Evolutionary conservation across 371 early-diverging fungal species (phyloP).

Genomic region (Rhizomucor pusillus): DNA sequence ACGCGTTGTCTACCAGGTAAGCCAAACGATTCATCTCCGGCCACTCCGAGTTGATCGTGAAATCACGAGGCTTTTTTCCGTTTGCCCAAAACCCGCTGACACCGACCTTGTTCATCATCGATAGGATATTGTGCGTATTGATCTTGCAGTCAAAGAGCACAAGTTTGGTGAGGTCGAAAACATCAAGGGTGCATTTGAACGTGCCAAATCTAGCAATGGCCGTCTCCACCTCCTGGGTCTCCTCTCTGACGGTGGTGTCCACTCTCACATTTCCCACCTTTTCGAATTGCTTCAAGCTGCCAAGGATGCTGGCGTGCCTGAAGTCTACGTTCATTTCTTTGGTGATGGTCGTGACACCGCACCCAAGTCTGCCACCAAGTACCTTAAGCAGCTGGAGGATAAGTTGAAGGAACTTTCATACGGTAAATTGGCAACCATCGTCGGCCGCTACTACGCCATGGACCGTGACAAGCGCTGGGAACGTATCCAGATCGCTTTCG

Average conservation of each 20-base stretch:
- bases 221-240: slow-evolving; percentile 97
- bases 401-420: slow-evolving; percentile 64
- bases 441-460: slow-evolving; percentile 99
- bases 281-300: slow-evolving; percentile 81
- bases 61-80: too few relatives aligned
- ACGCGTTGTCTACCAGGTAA: slow-evolving; percentile 95
- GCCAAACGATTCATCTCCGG: neutral
- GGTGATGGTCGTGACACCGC: slow-evolving; percentile 99
- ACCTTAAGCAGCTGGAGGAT: slow-evolving; percentile 72
- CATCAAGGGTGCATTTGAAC: slow-evolving; percentile 81
- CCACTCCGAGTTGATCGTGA: too few relatives aligned
- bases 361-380: slow-evolving; percentile 81
- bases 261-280: slow-evolving; percentile 97
- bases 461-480: slow-evolving; percentile 99
- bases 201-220: slow-evolving; percentile 82
- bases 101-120: neutral
- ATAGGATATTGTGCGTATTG: slow-evolving; percentile 97
- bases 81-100: too few relatives aligned
- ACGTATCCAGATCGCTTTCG: slow-evolving; percentile 91
- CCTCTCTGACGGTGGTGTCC: slow-evolving; percentile 99
- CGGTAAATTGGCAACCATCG: slow-evolving; percentile 90
- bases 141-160: slow-evolving; percentile 81
- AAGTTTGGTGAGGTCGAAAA: slow-evolving; percentile 69
- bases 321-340: slow-evolving; percentile 95
- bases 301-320: slow-evolving; percentile 80